Base-by-base conservation (phyloP, 257 asterid genomes). In the Gentiana dahurica region DNA sequence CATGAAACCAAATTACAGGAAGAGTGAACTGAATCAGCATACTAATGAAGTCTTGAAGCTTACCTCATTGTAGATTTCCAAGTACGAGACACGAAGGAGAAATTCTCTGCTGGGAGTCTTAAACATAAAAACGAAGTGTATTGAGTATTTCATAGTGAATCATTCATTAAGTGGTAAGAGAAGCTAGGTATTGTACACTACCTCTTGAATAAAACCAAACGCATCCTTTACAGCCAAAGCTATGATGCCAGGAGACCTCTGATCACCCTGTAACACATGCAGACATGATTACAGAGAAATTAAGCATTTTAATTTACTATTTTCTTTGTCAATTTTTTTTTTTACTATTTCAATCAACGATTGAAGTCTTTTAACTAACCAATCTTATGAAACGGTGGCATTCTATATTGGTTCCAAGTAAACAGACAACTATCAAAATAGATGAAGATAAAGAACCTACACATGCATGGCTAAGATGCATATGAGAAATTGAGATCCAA, bases 41-140 rank as follows among this genome's bases (percentile, higher is more conserved):
- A 12, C 13, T 34, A 2, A 34, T 12, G 12, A 51, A 49, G 51
- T 34, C 58, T 49, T 33, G 67, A 65, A 67, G 70, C 80, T 54
- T 61, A 92, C 99, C 97, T 92, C 99, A 57, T 92, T 92, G 78
- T 92, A 92, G 74, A 92, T 92, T 77, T 92, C 99, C 94, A 92
- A 72, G 74, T 92, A 92, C 33, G 99, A 88, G 63, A 92, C 84
- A 7, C 97, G 97, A 38, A 92, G 97, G 57, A 92, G 95, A 79
- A 72, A 92, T 72, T 89, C 99, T 72, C 97, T 82, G 57, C 81
- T 77, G 63, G 99, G 99, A 75, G 97, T 92, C 99, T 92, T 79
- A 68, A 75, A 71, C 67, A 79, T 59, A 58, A 59, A 65, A 32
- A 51, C 58, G 49, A 50, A 59, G 55, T 49, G 58, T 41, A 50